A percentile compares a stretch with the other conserved stretches of the same genome.
Evolutionary conservation across 192 early-diverging fungal genomes (phyloP).

Genomic region (Gaertneriomyces semiglobifer): DNA sequence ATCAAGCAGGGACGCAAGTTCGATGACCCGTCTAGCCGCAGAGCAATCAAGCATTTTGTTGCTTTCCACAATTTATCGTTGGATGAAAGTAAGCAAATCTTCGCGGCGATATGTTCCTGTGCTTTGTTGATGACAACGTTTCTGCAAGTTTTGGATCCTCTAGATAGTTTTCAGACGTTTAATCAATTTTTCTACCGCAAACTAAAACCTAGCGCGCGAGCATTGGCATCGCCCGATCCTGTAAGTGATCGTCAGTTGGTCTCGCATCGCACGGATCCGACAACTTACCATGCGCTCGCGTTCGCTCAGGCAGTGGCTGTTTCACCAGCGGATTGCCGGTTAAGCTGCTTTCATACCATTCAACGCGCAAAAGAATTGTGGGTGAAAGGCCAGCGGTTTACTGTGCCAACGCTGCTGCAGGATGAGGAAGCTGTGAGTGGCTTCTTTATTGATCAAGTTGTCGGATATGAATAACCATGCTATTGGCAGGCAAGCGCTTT

Average conservation of each 20-base stretch:
- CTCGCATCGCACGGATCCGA: neutral
- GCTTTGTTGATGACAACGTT: neutral
- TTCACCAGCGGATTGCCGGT: slow-evolving; percentile 72
- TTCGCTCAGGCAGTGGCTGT: slow-evolving; percentile 48
- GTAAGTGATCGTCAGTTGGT: neutral
- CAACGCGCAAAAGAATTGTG: slow-evolving; percentile 64
- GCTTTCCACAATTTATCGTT: slow-evolving; percentile 66
- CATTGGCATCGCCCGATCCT: slow-evolving; percentile 34
- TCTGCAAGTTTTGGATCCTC: slow-evolving; percentile 54
- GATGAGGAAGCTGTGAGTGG: slow-evolving; percentile 35
- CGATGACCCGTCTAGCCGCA: slow-evolving; percentile 55
- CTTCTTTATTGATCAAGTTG: too few species aligned
- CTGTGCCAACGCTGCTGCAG: slow-evolving; percentile 53
- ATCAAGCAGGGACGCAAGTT: slow-evolving; percentile 70
- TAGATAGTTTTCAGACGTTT: slow-evolving; percentile 67
- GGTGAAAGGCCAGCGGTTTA: slow-evolving; percentile 78
- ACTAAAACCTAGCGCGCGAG: slow-evolving; percentile 63
- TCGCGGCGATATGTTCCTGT: neutral
- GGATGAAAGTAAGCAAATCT: slow-evolving; percentile 43
- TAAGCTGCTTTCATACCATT: slow-evolving; percentile 65
- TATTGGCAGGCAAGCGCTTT: slow-evolving; percentile 35
- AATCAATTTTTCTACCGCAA: slow-evolving; percentile 87
- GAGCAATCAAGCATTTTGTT: slow-evolving; percentile 70
- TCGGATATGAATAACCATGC: too few species aligned
- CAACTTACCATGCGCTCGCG: neutral